Base-by-base conservation (phyloP, 495 filamentous ascomycete species). In the Penicillium lividum region DNA sequence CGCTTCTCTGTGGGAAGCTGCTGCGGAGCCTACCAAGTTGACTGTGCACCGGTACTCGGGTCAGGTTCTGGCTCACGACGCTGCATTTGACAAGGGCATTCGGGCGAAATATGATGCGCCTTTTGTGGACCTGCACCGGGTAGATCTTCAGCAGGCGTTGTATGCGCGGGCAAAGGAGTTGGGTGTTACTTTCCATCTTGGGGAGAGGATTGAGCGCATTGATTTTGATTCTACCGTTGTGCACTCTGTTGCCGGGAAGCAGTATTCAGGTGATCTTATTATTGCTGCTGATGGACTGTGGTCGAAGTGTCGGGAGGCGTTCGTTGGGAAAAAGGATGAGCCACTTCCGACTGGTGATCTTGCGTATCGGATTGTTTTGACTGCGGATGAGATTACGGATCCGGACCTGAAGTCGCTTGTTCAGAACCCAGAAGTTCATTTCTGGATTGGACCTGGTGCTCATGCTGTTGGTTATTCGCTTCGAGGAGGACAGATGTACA, bases 401-500 rank as follows among this genome's bases (percentile, higher is more conserved):
- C 67, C 68, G 10, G 70, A 78, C 72, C 83, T 74, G 66, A 76
- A 25, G 72, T 80, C 54, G 43, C 86, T 63, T 62, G 73, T 66
- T 58, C 72, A 54, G 78, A 83, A 82, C 15, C 81, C 86, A 1
- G 76, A 79, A 27, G 85, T 89, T 16, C 77, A 89, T 59, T 87
- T 89, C 65, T 92, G 89, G 89, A 66, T 89, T 51, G 88, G 89
- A 0, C 86, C 87, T 0, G 75, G 78, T 13, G 74, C 81, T 8
- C 86, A 89, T 68, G 85, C 77, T 4, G 87, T 89, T 1, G 83
- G 80, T 13, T 90, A 90, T 62, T 86, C 85, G 3, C 57, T 91
- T 4, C 74, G 82, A 6, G 82, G 80, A 2, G 86, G 87, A 0
- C 64, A 79, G 28, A 74, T 87, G 69, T 85, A 84, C 57, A 91